A percentile compares a stretch with the other conserved stretches of the same genome.
Evolutionary conservation across 192 early-diverging fungal genomes (phyloP).

Genomic region (Linnemannia zychae): DNA sequence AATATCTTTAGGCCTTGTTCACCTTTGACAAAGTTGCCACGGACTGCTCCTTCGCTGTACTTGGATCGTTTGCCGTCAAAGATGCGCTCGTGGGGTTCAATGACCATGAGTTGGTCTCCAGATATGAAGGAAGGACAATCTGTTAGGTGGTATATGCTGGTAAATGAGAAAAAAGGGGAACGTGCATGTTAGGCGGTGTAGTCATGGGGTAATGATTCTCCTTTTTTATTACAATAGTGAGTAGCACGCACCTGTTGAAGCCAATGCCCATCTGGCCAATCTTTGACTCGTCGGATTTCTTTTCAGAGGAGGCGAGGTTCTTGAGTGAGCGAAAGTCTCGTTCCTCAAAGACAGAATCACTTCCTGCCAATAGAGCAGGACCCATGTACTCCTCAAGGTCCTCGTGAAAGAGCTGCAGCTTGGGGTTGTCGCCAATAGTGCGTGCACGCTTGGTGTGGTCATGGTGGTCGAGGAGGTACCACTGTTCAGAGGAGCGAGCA

Average conservation of each 20-base stretch:
- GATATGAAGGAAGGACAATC: constrained; percentile 46
- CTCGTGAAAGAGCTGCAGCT: constrained; percentile 3
- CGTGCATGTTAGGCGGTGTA: neutral
- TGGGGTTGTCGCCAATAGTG: neutral
- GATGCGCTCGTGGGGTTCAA: constrained; percentile 41
- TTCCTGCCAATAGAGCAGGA: constrained; percentile 31
- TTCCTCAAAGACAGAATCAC: constrained; percentile 28
- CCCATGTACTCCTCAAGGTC: constrained; percentile 25
- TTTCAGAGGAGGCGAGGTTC: constrained; percentile 9
- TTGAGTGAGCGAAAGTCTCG: constrained; percentile 23
- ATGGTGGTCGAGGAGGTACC: constrained; percentile 38
- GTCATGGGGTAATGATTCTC: neutral
- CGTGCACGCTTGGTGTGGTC: neutral
- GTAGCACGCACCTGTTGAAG: constrained; percentile 35
- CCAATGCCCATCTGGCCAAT: constrained; percentile 50
- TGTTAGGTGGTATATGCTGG: constrained; percentile 44
- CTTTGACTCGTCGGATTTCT: constrained; percentile 27
- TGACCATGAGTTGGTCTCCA: constrained; percentile 31
- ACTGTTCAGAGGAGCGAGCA: constrained; percentile 10
- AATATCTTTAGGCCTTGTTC: neutral
- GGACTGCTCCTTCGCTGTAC: constrained; percentile 11
- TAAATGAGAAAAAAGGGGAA: neutral
- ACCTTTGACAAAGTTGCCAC: constrained; percentile 5
- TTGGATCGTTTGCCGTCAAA: neutral
- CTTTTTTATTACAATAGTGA: neutral